A percentile compares a stretch with the other conserved stretches of the same genome.
Conservation (phyloP, 257 asterid genomes). For the Verbascum thapsus region DNA sequence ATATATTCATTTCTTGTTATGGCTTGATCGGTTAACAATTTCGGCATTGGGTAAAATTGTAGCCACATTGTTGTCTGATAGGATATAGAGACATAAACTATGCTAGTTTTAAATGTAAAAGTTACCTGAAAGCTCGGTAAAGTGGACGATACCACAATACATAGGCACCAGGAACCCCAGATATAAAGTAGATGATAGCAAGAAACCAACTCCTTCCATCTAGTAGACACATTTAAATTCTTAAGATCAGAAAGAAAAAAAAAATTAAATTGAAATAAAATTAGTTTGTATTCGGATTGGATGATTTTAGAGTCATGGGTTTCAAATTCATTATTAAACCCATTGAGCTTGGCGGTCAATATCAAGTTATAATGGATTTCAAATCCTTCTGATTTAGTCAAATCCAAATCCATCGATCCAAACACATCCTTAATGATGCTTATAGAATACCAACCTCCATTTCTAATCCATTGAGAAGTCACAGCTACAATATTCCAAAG, state of each 20-base stretch:
- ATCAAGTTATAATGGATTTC: not conserved
- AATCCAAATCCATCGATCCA: conserved; percentile 29
- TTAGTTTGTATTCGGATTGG: conserved; percentile 23
- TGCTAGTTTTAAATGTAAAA: conserved; percentile 14
- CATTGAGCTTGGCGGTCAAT: conserved; percentile 32
- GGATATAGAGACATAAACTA: not conserved
- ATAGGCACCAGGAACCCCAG: conserved; percentile 97
- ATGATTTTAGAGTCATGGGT: not conserved
- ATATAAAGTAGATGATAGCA: conserved; percentile 85
- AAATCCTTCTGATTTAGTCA: conserved; percentile 30
- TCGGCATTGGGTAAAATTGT: too few species aligned
- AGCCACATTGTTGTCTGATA: too few species aligned
- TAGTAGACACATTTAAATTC: conserved; percentile 31
- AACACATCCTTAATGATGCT: conserved; percentile 30
- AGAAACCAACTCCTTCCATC: conserved; percentile 80
- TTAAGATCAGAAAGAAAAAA: conserved; percentile 24
- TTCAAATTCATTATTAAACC: conserved; percentile 37
- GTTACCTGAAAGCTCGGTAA: conserved; percentile 88
- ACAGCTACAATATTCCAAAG: conserved; percentile 84
- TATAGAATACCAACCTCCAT: conserved; percentile 58
- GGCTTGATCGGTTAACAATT: conserved; percentile 3
- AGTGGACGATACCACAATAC: conserved; percentile 97
- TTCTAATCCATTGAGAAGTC: conserved; percentile 88
- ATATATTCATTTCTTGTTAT: conserved; percentile 3
- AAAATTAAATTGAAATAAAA: conserved; percentile 1